These are phyloP conservation scores for Rickenella mellea DNA, from an alignment of 768 basidiomycete genomes.

Conservation along the genomic window DNA sequence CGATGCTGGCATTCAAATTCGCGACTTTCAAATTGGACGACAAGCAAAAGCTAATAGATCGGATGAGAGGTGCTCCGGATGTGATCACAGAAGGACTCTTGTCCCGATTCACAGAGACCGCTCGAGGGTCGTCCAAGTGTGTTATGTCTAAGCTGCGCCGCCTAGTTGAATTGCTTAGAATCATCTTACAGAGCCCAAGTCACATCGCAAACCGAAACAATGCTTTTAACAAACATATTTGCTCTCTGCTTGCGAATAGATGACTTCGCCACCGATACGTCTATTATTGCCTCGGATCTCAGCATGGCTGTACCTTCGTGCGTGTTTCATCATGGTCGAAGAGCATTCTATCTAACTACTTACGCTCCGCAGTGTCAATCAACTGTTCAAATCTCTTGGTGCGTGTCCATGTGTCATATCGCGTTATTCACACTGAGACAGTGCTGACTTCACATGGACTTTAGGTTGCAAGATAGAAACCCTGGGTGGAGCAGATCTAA, in stretches of 20 bases:
- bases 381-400: conserved; percentile 73
- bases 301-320: conserved; percentile 57
- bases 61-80: conserved; percentile 47
- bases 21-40: conserved; percentile 30
- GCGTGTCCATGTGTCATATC: neutral
- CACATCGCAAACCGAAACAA: conserved; percentile 64
- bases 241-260: conserved; percentile 75
- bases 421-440: neutral
- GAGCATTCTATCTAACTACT: neutral
- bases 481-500: conserved; percentile 52
- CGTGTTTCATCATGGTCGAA: conserved; percentile 17
- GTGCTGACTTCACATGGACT: conserved; percentile 1
- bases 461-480: conserved; percentile 65
- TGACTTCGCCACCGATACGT: conserved; percentile 62
- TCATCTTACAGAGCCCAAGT: conserved; percentile 27
- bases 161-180: neutral
- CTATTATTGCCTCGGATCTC: conserved; percentile 64
- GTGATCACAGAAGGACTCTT: conserved; percentile 67
- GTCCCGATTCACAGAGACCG: conserved; percentile 70
- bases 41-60: conserved; percentile 45
- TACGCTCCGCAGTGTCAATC: conserved; percentile 36
- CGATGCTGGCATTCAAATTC: conserved; percentile 66
- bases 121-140: conserved; percentile 58
- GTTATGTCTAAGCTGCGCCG: conserved; percentile 13
- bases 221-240: conserved; percentile 70